Evolutionary conservation across 306 rosid species (phyloP).

Genomic region (Vigna trinervia): DNA sequence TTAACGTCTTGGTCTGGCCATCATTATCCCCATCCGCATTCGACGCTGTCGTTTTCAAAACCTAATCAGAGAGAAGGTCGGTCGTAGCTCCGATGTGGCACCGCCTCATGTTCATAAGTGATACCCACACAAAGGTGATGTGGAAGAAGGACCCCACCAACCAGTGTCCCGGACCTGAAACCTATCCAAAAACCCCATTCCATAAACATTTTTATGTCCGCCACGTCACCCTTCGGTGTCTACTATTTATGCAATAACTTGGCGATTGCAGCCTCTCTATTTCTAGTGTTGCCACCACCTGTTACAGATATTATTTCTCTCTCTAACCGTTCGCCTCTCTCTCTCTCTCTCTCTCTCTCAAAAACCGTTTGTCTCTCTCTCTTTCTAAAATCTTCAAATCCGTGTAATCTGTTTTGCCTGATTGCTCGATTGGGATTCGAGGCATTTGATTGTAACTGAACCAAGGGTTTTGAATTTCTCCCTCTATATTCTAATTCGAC

Average conservation of each 20-base stretch:
- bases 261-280: not conserved
- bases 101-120: not conserved
- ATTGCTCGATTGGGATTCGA: constrained; percentile 5
- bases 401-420: not conserved
- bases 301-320: constrained; percentile 41
- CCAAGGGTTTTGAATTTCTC: constrained; percentile 34
- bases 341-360: constrained; percentile 43
- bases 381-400: not conserved
- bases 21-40: not conserved
- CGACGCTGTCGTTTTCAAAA: constrained; percentile 46
- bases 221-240: constrained; percentile 39
- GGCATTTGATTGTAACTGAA: constrained; percentile 15
- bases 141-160: constrained; percentile 41
- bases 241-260: constrained; percentile 40
- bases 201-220: constrained; percentile 65
- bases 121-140: constrained; percentile 49
- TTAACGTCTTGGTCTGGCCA: not conserved
- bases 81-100: constrained; percentile 33
- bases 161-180: constrained; percentile 57
- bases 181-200: constrained; percentile 34
- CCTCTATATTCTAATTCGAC: not conserved
- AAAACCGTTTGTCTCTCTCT: not conserved
- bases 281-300: constrained; percentile 20
- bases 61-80: constrained; percentile 38
- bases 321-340: constrained; percentile 20